Evolutionary conservation across 2,329 filamentous ascomycete species (phyloP).

Genomic region (Xylaria sp.): DNA sequence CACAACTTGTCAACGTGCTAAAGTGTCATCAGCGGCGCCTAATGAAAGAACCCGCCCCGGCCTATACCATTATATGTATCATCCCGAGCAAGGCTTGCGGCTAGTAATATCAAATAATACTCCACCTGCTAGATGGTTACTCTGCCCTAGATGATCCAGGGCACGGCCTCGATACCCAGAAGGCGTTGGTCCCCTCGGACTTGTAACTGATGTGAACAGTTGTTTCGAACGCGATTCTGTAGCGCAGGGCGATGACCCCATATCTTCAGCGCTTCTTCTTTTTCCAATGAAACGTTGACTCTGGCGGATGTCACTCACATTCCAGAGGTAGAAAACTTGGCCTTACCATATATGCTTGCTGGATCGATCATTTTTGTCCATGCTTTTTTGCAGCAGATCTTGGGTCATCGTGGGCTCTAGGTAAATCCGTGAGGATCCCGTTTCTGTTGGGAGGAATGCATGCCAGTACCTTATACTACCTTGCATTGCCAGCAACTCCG

Average conservation of each 20-base stretch:
- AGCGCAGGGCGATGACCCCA: constrained; percentile 27
- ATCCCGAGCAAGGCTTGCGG: constrained; percentile 40
- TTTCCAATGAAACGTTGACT: constrained; percentile 24
- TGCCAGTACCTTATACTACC: constrained; percentile 10
- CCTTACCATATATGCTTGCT: constrained; percentile 6
- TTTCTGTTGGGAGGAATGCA: constrained; percentile 32
- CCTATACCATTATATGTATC: constrained; percentile 33
- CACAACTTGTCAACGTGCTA: constrained; percentile 36
- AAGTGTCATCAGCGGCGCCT: constrained; percentile 37
- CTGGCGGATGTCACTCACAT: constrained; percentile 37
- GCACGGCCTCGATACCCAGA: constrained; percentile 11
- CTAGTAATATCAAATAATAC: constrained; percentile 25
- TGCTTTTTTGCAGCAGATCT: constrained; percentile 32
- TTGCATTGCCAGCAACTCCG: constrained; percentile 31
- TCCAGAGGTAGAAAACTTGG: constrained; percentile 5
- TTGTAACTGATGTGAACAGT: constrained; percentile 11
- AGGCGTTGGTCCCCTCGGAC: constrained; percentile 7
- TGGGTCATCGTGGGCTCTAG: constrained; percentile 30
- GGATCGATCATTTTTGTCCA: constrained; percentile 21
- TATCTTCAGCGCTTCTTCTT: constrained; percentile 17
- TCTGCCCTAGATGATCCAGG: constrained; percentile 26
- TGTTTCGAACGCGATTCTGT: constrained; percentile 23
- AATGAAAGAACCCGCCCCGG: constrained; percentile 30
- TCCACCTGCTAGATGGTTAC: constrained; percentile 30
- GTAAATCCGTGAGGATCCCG: constrained; percentile 35